phyloP scores from a whole-genome alignment of 257 asterid species.

The Ilex asprella region DNA sequence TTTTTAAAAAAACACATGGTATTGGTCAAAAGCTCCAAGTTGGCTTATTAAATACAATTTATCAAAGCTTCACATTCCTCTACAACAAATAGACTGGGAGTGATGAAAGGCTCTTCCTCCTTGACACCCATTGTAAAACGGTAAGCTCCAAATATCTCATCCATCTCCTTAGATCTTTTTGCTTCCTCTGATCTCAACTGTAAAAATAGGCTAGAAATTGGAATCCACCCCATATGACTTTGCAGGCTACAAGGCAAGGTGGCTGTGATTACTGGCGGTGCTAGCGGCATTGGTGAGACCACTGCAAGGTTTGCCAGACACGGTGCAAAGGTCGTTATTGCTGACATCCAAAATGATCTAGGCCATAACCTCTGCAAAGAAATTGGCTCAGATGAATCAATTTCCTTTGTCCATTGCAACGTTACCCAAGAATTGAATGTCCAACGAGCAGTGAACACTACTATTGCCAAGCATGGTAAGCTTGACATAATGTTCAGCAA shows the following conservation, averaged over 20 bases:
- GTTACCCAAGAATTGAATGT: constrained; percentile 30
- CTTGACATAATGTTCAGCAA: constrained; percentile 42
- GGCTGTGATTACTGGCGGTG: constrained; percentile 33
- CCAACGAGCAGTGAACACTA: constrained; percentile 15
- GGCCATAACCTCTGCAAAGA: constrained; percentile 15
- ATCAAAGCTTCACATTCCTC: too few species aligned
- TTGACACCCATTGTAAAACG: too few species aligned
- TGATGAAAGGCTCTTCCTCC: too few species aligned
- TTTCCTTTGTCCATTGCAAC: constrained; percentile 34
- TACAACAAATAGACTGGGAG: too few species aligned
- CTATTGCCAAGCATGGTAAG: constrained; percentile 27
- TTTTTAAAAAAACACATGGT: too few species aligned
- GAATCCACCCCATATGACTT: constrained; percentile 5
- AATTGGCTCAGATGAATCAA: constrained; percentile 10
- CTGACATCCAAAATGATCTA: too few species aligned
- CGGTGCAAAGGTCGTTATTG: constrained; percentile 45
- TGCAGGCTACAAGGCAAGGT: constrained; percentile 33
- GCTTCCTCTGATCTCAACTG: too few species aligned
- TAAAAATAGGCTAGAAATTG: too few species aligned
- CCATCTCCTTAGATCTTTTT: too few species aligned
- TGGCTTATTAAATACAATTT: too few species aligned
- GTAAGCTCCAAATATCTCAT: too few species aligned
- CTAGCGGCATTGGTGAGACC: constrained; percentile 30
- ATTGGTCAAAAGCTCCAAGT: too few species aligned
- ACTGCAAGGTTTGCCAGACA: constrained; percentile 20